phyloP scores from a whole-genome alignment of 2,329 filamentous ascomycete genomes.

The Exophiala xenobiotica region DNA sequence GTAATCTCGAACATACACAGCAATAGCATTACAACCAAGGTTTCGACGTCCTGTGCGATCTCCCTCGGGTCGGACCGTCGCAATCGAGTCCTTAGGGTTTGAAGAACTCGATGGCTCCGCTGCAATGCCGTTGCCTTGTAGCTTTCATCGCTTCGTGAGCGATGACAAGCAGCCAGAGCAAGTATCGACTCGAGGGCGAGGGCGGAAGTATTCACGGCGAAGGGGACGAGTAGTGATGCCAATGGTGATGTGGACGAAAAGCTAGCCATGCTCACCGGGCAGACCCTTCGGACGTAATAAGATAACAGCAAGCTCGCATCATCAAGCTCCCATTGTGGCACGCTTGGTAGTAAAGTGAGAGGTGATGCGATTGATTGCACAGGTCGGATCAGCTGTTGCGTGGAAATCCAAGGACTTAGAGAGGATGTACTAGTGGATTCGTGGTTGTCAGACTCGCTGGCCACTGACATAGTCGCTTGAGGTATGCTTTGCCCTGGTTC shows the following conservation, averaged over 20 bases:
- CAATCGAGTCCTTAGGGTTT: slow-evolving; percentile 35
- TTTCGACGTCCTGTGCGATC: slow-evolving; percentile 28
- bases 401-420: not conserved
- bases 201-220: slow-evolving; percentile 9
- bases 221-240: slow-evolving; percentile 12
- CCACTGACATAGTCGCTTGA: not conserved
- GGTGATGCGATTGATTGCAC: not conserved
- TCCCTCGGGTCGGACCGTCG: not conserved
- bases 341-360: not conserved
- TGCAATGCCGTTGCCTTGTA: slow-evolving; percentile 10
- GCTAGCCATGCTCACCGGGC: slow-evolving; percentile 9
- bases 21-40: slow-evolving; percentile 47
- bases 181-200: slow-evolving; percentile 13
- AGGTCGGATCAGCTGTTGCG: not conserved
- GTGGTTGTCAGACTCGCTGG: not conserved
- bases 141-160: slow-evolving; percentile 4
- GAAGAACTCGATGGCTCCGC: slow-evolving; percentile 8
- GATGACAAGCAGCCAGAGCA: slow-evolving; percentile 17
- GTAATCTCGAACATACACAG: slow-evolving; percentile 49
- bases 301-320: slow-evolving; percentile 11
- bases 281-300: slow-evolving; percentile 16
- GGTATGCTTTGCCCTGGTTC: too few relatives aligned
- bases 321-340: not conserved
- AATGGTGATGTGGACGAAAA: slow-evolving; percentile 8
- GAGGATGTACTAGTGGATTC: not conserved